A percentile compares a stretch with the other conserved stretches of the same genome.
phyloP scores from a whole-genome alignment of 2,329 filamentous ascomycete species.

The Calonectria pauciramosa region DNA sequence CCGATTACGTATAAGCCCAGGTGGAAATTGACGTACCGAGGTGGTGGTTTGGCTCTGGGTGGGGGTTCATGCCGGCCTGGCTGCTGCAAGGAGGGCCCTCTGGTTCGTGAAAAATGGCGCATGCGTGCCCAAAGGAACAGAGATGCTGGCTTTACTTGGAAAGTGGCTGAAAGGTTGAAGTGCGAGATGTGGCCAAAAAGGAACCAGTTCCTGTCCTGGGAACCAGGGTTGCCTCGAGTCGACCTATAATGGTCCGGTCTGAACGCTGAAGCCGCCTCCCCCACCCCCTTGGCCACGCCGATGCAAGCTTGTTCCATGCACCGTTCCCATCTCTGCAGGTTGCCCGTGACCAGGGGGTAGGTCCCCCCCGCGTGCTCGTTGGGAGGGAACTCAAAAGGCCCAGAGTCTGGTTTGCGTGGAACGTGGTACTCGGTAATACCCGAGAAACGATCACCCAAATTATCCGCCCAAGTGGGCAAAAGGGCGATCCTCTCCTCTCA shows the following conservation, averaged over 20 bases:
- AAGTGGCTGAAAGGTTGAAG: neutral
- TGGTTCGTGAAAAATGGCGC: constrained; percentile 7
- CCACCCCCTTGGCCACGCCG: neutral
- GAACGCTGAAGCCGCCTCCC: neutral
- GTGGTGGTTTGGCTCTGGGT: constrained; percentile 17
- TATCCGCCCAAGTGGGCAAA: neutral
- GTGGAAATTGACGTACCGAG: constrained; percentile 18
- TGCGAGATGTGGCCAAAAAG: neutral
- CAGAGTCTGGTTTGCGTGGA: neutral
- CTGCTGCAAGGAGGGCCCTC: neutral
- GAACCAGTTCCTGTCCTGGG: neutral
- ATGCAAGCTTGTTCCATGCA: constrained; percentile 3
- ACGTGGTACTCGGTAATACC: neutral
- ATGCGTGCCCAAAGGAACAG: neutral
- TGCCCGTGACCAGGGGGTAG: neutral
- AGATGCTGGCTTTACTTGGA: neutral
- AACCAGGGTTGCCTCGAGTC: neutral
- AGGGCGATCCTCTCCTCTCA: neutral
- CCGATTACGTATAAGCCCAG: constrained; percentile 41
- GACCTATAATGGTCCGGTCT: neutral
- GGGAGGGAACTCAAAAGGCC: neutral
- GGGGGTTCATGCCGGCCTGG: constrained; percentile 16
- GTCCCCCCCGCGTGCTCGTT: neutral
- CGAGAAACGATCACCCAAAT: neutral
- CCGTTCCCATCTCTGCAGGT: neutral